A percentile compares a stretch with the other conserved stretches of the same genome.
These are phyloP conservation scores for Colletotrichum melonis DNA, from an alignment of 2,329 filamentous ascomycete genomes.

Conservation along the genomic window DNA sequence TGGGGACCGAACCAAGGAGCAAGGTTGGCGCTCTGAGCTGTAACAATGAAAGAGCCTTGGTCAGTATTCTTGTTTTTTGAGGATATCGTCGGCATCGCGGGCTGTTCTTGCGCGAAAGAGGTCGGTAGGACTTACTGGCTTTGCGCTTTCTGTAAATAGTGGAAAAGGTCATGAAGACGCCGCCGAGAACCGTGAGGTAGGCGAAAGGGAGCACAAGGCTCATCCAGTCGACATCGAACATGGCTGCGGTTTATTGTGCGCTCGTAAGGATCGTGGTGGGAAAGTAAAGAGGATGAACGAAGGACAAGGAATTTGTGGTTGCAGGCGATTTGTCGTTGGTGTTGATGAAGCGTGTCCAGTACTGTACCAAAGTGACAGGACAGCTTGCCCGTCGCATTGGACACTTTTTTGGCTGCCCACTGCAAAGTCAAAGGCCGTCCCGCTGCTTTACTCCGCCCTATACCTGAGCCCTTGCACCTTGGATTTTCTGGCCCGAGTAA, in stretches of 20 bases:
- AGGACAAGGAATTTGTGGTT: constrained; percentile 29
- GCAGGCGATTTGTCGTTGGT: constrained; percentile 8
- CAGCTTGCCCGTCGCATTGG: constrained; percentile 34
- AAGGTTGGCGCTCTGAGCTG: constrained; percentile 83
- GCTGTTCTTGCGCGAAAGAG: not conserved
- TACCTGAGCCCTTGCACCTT: not conserved
- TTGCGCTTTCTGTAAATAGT: constrained; percentile 94
- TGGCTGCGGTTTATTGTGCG: constrained; percentile 43
- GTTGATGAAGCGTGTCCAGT: constrained; percentile 36
- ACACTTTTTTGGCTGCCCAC: constrained; percentile 28
- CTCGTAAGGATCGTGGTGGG: constrained; percentile 33
- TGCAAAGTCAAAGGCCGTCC: constrained; percentile 19
- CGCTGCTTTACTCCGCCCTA: constrained; percentile 21
- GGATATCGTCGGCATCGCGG: not conserved
- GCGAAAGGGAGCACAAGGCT: constrained; percentile 87
- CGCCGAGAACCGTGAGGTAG: constrained; percentile 88
- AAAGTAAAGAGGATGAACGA: constrained; percentile 23
- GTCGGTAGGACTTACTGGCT: constrained; percentile 64
- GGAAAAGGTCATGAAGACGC: constrained; percentile 91
- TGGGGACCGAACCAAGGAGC: constrained; percentile 95
- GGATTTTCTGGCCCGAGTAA: not conserved
- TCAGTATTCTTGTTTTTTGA: not conserved
- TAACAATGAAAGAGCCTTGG: constrained; percentile 32
- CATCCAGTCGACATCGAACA: constrained; percentile 76
- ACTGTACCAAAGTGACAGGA: constrained; percentile 32